phyloP scores from a whole-genome alignment of 1,284 basidiomycete genomes.

The Fomes fomentarius region DNA sequence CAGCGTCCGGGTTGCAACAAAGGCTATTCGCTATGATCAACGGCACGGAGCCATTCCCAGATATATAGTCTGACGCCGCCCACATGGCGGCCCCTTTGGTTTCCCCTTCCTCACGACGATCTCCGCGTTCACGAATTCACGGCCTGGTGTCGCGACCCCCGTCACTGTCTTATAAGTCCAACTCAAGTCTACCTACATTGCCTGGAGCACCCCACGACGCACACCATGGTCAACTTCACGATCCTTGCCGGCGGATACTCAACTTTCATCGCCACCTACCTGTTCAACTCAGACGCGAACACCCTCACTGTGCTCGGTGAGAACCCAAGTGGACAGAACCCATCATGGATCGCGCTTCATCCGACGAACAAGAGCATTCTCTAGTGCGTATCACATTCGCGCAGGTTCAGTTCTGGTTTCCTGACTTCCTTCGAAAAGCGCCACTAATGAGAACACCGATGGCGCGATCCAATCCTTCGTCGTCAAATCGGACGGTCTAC shows the following conservation, averaged over 20 bases:
- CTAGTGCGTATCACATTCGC: slow-evolving; percentile 47
- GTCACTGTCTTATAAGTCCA: slow-evolving; percentile 1
- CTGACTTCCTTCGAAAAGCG: slow-evolving; percentile 38
- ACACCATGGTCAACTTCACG: slow-evolving; percentile 58
- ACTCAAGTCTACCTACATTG: background rate
- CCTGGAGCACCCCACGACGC: slow-evolving; percentile 3
- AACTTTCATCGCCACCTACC: slow-evolving; percentile 58
- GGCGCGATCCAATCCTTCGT: slow-evolving; percentile 61
- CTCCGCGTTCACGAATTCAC: slow-evolving; percentile 2
- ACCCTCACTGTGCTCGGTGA: slow-evolving; percentile 49
- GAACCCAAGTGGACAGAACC: slow-evolving; percentile 51
- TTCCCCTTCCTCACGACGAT: slow-evolving; percentile 1
- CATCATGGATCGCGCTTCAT: slow-evolving; percentile 61
- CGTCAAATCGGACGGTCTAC: slow-evolving; percentile 45
- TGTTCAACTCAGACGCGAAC: slow-evolving; percentile 53
- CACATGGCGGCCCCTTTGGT: background rate
- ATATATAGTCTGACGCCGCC: background rate
- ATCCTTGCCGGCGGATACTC: slow-evolving; percentile 66
- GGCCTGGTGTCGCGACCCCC: slow-evolving; percentile 20
- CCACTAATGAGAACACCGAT: slow-evolving; percentile 52
- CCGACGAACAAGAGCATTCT: slow-evolving; percentile 57
- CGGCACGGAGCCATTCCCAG: background rate
- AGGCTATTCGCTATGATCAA: background rate
- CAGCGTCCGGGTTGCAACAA: background rate
- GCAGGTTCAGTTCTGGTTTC: background rate